Evolutionary conservation across 2,329 filamentous ascomycete species (phyloP), one percentile per base, ranked within the genome.

Genomic region (Alternaria sp.): DNA sequence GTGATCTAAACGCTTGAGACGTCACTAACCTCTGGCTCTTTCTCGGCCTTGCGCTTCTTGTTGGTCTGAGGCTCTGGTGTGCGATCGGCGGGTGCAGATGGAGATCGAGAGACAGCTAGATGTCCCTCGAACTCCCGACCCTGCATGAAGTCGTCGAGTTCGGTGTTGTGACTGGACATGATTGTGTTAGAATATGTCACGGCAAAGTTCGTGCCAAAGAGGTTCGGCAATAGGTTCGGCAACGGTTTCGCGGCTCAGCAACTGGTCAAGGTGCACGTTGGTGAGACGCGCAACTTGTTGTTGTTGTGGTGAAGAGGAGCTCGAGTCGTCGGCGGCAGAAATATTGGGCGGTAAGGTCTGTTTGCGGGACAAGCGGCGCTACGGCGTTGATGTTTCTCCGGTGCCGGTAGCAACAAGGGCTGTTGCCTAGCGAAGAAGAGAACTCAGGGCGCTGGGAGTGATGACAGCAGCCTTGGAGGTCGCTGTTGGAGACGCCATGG

Each of bases 1-100:
- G 49, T 49, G 54, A 30, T 76, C 66, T 83, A 82, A 6, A 26
- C n/a, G 46, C n/a, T 59, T 55, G 8, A 15, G 26, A n/a, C 12
- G 40, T 3, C 19, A 67, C 71, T 66, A 55, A 76, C 73, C 40
- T 70, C 67, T 1, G 56, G 28, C n/a, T 68, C 65, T 25, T 67
- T 67, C 5, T 50, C 61, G 12, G 63, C 65, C 58, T 75, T 77
- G 51, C 74, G 73, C 68, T 77, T 77, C 62, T 70, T 70, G 57
- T 10, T 51, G 36, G 25, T 51, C 7, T 51, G 61, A 60, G 63
- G 61, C 19, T 56, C 58, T 28, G 30, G 54, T 58, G 59, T 62
- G 12, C 11, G 57, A 28, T 25, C 63, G 55, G 25, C 62, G 56
- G 13, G 64, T 50, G 45, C 59, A 9, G 32, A 46, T 51, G 36